Evolutionary conservation across 495 filamentous ascomycete genomes (phyloP).

Genomic region (Trichoderma gamsii): DNA sequence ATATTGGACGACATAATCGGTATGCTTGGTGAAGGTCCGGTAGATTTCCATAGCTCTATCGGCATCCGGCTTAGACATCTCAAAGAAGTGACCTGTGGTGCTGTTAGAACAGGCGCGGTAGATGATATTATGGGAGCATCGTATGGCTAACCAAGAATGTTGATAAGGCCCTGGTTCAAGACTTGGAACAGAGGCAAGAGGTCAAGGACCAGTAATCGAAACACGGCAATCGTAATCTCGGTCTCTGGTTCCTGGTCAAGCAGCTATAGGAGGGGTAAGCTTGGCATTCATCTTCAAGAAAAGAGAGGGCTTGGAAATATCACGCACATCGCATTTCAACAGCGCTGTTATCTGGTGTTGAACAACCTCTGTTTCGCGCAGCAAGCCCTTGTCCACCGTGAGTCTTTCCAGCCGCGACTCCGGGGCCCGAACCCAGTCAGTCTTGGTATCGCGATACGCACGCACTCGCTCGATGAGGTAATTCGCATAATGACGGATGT

Average conservation of each 20-base stretch:
- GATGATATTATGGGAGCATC: neutral
- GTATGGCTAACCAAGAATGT: constrained; percentile 69
- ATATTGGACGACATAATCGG: constrained; percentile 86
- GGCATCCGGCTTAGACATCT: constrained; percentile 93
- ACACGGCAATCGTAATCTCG: constrained; percentile 95
- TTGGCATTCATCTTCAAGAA: neutral
- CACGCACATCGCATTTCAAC: constrained; percentile 79
- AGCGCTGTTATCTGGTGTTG: constrained; percentile 82
- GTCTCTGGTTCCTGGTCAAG: constrained; percentile 88
- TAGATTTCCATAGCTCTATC: constrained; percentile 90
- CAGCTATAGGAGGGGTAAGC: constrained; percentile 48
- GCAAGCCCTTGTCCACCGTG: constrained; percentile 83
- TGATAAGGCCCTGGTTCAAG: constrained; percentile 96
- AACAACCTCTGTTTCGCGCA: constrained; percentile 87
- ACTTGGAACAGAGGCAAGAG: constrained; percentile 87
- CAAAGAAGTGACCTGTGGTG: constrained; percentile 83
- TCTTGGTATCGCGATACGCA: constrained; percentile 74
- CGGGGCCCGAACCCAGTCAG: constrained; percentile 83
- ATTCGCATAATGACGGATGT: constrained; percentile 84
- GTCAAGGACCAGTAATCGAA: constrained; percentile 85
- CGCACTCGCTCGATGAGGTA: constrained; percentile 80
- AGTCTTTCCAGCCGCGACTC: constrained; percentile 78
- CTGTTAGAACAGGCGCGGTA: constrained; percentile 19
- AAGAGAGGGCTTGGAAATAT: neutral
- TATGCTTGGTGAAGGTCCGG: constrained; percentile 86